Percentiles rank a stretch among this genome's conserved stretches.
Evolutionary conservation across 106 monocot genomes (phyloP).

Genomic region (Hemerocallis citrina): DNA sequence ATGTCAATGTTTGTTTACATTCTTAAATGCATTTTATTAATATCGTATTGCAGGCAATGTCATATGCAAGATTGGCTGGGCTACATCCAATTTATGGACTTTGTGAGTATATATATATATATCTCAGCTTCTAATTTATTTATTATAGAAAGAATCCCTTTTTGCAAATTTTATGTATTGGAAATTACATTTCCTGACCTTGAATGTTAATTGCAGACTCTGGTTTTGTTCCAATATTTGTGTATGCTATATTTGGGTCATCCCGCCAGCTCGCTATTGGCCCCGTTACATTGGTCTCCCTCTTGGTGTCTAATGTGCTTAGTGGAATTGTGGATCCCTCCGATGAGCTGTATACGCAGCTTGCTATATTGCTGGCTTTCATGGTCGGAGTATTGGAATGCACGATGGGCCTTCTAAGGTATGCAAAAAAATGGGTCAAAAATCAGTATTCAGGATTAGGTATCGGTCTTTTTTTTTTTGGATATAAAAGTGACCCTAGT

Average conservation of each 20-base stretch:
- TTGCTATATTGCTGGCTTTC: slow-evolving; percentile 78
- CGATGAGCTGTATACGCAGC: slow-evolving; percentile 68
- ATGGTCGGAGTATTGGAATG: slow-evolving; percentile 95
- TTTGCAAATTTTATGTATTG: not conserved
- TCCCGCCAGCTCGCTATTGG: slow-evolving; percentile 93
- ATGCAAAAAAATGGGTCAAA: too few species aligned
- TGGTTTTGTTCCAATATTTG: slow-evolving; percentile 81
- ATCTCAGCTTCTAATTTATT: not conserved
- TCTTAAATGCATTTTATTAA: not conserved
- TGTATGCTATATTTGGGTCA: slow-evolving; percentile 92
- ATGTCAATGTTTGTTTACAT: not conserved
- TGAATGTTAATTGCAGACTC: slow-evolving; percentile 47
- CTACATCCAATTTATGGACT: slow-evolving; percentile 97
- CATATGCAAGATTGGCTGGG: slow-evolving; percentile 92
- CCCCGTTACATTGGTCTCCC: slow-evolving; percentile 82
- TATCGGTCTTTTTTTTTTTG: too few species aligned
- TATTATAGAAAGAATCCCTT: too few species aligned
- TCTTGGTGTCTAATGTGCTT: slow-evolving; percentile 84
- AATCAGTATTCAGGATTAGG: too few species aligned
- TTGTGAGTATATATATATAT: slow-evolving; percentile 46
- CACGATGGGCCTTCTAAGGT: slow-evolving; percentile 76
- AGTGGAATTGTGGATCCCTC: slow-evolving; percentile 69
- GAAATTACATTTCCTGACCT: not conserved
- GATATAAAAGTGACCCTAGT: too few species aligned
- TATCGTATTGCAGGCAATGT: slow-evolving; percentile 66